Evolutionary conservation across 768 basidiomycete species (phyloP).

Genomic region (Russula compacta): DNA sequence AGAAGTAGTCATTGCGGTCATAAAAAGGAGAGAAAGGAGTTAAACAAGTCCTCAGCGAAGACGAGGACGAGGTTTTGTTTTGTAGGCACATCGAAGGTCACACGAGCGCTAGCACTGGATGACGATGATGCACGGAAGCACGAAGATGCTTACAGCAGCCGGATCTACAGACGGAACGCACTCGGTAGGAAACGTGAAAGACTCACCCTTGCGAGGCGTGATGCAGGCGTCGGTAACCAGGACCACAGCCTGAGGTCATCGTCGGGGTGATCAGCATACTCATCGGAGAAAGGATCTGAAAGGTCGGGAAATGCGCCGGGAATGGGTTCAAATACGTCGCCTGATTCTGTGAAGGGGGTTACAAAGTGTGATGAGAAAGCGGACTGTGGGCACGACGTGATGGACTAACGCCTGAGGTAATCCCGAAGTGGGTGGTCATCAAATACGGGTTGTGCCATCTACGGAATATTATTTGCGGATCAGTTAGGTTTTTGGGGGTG

Average conservation of each 20-base stretch:
- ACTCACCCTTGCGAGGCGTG: slow-evolving; percentile 3
- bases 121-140: neutral
- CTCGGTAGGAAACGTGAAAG: neutral
- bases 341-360: slow-evolving; percentile 12
- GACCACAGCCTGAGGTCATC: slow-evolving; percentile 12
- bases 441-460: slow-evolving; percentile 20
- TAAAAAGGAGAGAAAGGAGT: neutral
- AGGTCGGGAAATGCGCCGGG: slow-evolving; percentile 17
- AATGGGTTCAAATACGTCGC: slow-evolving; percentile 17
- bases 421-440: slow-evolving; percentile 17
- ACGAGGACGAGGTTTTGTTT: neutral
- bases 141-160: slow-evolving; percentile 2
- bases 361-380: neutral
- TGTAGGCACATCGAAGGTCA: neutral
- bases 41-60: neutral
- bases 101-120: neutral
- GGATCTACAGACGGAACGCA: slow-evolving; percentile 5
- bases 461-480: neutral
- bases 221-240: slow-evolving; percentile 6
- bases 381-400: neutral
- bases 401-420: slow-evolving; percentile 18
- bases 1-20: neutral
- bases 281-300: slow-evolving; percentile 2
- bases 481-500: neutral
- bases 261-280: neutral